phyloP scores from a whole-genome alignment of 306 rosid genomes.

The Fragaria nilgerrensis region DNA sequence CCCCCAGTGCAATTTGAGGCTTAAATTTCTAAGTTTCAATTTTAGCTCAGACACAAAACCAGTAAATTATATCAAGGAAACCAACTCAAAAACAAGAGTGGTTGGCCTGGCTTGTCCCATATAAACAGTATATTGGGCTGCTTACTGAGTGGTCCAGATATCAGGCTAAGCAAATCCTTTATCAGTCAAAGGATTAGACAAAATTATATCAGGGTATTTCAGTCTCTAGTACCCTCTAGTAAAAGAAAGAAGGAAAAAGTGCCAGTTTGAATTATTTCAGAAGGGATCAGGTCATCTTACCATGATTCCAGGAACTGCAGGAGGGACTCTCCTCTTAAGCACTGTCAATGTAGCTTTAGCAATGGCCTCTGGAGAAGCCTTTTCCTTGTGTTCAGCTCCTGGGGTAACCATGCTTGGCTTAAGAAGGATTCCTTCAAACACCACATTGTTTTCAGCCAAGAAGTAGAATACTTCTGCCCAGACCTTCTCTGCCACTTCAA shows the following conservation, averaged over 20 bases:
- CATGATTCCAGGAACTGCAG: slow-evolving; percentile 99
- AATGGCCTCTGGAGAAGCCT: slow-evolving; percentile 83
- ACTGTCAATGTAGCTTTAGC: slow-evolving; percentile 73
- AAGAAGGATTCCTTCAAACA: slow-evolving; percentile 94
- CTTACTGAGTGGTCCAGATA: not conserved
- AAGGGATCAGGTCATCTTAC: slow-evolving; percentile 35
- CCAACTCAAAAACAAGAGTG: not conserved
- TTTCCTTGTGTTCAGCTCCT: slow-evolving; percentile 93
- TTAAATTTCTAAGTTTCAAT: not conserved
- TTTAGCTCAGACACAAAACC: slow-evolving; percentile 6
- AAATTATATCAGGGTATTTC: not conserved
- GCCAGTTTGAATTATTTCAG: not conserved
- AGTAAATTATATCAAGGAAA: not conserved
- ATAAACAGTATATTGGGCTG: not conserved
- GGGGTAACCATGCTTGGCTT: slow-evolving; percentile 99
- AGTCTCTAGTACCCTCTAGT: not conserved
- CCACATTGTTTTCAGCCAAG: slow-evolving; percentile 90
- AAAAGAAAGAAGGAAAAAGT: not conserved
- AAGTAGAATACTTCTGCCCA: slow-evolving; percentile 96
- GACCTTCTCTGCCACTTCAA: slow-evolving; percentile 97
- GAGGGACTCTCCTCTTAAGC: slow-evolving; percentile 95
- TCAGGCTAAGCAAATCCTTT: not conserved
- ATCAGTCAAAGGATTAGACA: not conserved
- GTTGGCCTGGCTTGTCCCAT: not conserved
- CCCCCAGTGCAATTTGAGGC: not conserved